Evolutionary conservation across 164 flowering plant species (phyloP), one percentile per base, ranked within the genome.

Genomic region (Macadamia tetraphylla): DNA sequence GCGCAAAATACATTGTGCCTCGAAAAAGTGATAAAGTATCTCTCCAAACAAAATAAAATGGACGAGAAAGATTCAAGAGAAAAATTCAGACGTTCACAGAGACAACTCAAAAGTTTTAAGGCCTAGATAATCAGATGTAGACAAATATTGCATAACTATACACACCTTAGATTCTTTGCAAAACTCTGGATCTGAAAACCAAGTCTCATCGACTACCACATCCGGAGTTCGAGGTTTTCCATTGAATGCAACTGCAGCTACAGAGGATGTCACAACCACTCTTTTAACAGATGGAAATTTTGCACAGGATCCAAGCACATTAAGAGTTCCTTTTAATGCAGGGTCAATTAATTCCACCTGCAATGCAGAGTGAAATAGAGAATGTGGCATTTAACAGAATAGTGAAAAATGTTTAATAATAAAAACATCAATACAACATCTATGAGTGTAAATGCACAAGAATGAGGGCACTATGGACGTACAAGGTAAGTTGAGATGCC

Each of bases 271-370:
- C 65, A 84, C 29, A 44, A 87, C 80, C 58, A 87, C 86, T 68
- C 85, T 79, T 75, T 78, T 83, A 18, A 85, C 65, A 3, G 87
- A 73, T 35, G 87, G 66, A 40, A 69, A 42, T 73, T 80, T 84
- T 23, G 81, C 79, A 74, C 84, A 80, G 23, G 91, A 84, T 1
- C 67, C 67, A 18, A 87, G 86, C 58, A 87, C 84, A 70, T 87
- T 87, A 12, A 85, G 84, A 31, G 91, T 87, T 71, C 91, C 89
- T 72, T 85, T 80, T 48, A 87, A 66, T 46, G 89, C 91, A 12
- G 91, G 91, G 8, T 84, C 87, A 63, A 85, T 69, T 55, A 87
- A 29, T 52, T 85, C 89, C 56, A 74, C 77, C 88, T 87, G 85
- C 58, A 67, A 71, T n/a, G 56, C 14, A 14, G 15, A 60, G 30